These are phyloP conservation scores for Stromatinia cepivora DNA, from an alignment of 2,329 filamentous ascomycete species.

Conservation along the genomic window DNA sequence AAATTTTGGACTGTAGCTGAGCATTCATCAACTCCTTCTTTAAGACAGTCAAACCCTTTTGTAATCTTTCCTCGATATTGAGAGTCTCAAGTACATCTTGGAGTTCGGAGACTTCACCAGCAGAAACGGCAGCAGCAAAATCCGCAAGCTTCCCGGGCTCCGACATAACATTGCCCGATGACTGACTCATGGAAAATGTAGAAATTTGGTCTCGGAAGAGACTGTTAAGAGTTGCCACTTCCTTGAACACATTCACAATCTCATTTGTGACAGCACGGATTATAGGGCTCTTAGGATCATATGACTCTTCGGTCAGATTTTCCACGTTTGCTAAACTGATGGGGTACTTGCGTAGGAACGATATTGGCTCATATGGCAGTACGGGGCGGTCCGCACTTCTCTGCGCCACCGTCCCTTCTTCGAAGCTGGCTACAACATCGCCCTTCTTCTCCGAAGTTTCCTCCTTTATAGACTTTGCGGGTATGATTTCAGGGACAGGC, in stretches of 20 bases:
- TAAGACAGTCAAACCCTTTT: constrained; percentile 85
- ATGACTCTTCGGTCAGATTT: constrained; percentile 84
- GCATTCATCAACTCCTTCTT: constrained; percentile 99
- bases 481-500: constrained; percentile 60
- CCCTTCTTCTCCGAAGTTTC: constrained; percentile 72
- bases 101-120: constrained; percentile 85
- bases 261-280: constrained; percentile 93
- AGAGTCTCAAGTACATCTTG: constrained; percentile 88
- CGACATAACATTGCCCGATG: constrained; percentile 89
- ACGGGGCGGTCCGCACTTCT: constrained; percentile 50
- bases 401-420: constrained; percentile 71
- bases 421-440: constrained; percentile 95
- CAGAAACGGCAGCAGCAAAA: constrained; percentile 95
- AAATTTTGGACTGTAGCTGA: constrained; percentile 93
- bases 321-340: constrained; percentile 96
- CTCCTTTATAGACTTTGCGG: constrained; percentile 54
- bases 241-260: constrained; percentile 98
- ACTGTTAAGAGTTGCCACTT: constrained; percentile 89
- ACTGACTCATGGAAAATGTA: constrained; percentile 94
- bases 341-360: constrained; percentile 86
- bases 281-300: constrained; percentile 84
- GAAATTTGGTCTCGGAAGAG: constrained; percentile 97
- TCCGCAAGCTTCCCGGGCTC: constrained; percentile 95
- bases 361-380: constrained; percentile 76
- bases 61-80: constrained; percentile 88